Base-by-base conservation (phyloP, 129 eudicot species). In the Lonicera japonica region DNA sequence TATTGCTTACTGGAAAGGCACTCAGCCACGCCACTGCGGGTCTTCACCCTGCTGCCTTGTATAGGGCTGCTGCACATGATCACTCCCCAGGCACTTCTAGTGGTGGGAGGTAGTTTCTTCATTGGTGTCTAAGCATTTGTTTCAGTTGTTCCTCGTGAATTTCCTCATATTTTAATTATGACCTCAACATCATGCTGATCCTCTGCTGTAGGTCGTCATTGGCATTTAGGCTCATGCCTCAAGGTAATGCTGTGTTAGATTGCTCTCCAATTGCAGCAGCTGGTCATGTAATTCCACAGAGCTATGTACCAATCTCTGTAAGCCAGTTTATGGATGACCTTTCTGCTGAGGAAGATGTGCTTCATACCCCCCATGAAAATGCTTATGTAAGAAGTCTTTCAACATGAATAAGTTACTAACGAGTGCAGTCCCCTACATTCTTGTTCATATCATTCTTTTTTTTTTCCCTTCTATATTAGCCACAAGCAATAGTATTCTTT, bases 301-400 rank as follows among this genome's bases (percentile, higher is more conserved):
- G 96, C 78, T 92, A 87, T 68, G 85, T 82, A 72, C 98, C 96
- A 60, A 70, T 92, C 45, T 84, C 98, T 71, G 95, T 92, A 50
- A 92, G 91, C 80, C 98, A 85, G 86, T 92, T 92, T 75, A 82
- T 92, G 96, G 98, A 92, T 76, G 96, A 87, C 62, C 96, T 92
- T 76, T 85, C 96, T 73, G 88, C 88, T 22, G 96, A 87, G 57
- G 95, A 82, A 75, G 95, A 92, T 25, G 70, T 63, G 54, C 52
- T 75, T 16, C 73, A 80, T 75, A 83, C 66, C 76, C 74, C 60
- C 60, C 43, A 79, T 64, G 95, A 92, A 61, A 84, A 66, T 82
- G 65, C 72, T 58, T 73, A 63, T 74, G 98, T 87, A 87, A 84
- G 98, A 61, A 56, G 39, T 17, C 52, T 59, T 29, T 36, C 41